These are phyloP conservation scores for Brassica nigra DNA, from an alignment of 345 rosid species.

Conservation along the genomic window DNA sequence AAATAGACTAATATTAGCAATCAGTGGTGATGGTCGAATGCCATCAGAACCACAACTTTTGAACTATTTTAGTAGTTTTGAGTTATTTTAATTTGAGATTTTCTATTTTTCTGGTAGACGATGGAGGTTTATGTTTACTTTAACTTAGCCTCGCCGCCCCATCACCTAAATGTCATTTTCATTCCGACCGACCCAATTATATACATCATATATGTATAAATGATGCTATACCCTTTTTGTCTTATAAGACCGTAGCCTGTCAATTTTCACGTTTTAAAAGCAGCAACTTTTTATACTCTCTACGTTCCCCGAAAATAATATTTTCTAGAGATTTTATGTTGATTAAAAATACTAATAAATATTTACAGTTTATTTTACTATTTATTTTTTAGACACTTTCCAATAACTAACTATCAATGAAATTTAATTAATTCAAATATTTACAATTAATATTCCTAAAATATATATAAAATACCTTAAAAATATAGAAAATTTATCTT, in stretches of 20 bases:
- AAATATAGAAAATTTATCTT: too few relatives aligned
- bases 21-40: conserved; percentile 27
- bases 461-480: too few relatives aligned
- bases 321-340: too few relatives aligned
- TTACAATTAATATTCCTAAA: too few relatives aligned
- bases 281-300: not conserved
- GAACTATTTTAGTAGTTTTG: not conserved
- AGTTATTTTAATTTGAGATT: not conserved
- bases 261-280: not conserved
- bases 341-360: too few relatives aligned
- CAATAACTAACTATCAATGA: too few relatives aligned
- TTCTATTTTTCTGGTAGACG: conserved; percentile 17
- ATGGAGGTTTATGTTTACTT: conserved; percentile 26
- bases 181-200: conserved; percentile 35
- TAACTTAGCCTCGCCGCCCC: conserved; percentile 50
- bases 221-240: conserved; percentile 15
- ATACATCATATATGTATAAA: not conserved
- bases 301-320: too few relatives aligned
- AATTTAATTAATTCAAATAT: too few relatives aligned
- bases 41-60: conserved; percentile 36
- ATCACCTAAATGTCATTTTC: conserved; percentile 39
- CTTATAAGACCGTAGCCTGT: conserved; percentile 14
- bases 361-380: too few relatives aligned
- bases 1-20: not conserved
- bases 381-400: too few relatives aligned